Percentiles rank a stretch among this genome's conserved stretches.
Conservation (phyloP, 1,139 yeast species). For the Kazachstania sp. region DNA sequence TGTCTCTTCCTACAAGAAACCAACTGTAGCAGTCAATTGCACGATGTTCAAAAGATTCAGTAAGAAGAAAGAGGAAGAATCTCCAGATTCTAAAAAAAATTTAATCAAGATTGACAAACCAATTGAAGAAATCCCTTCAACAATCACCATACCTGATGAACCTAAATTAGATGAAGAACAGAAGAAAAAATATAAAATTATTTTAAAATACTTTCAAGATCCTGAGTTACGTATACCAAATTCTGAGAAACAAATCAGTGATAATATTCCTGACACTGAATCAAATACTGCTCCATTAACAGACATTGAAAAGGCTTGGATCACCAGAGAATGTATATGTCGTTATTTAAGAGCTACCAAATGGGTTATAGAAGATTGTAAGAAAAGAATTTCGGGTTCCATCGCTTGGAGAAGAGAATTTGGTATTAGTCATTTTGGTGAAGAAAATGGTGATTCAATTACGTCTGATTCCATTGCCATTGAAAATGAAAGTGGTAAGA, state of each 20-base stretch:
- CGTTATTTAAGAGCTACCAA: constrained; percentile 87
- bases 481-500: constrained; percentile 84
- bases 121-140: constrained; percentile 42
- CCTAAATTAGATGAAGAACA: constrained; percentile 45
- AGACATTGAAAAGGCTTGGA: constrained; percentile 74
- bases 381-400: constrained; percentile 64
- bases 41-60: constrained; percentile 20
- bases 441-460: constrained; percentile 39
- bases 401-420: constrained; percentile 88
- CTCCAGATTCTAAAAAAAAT: constrained; percentile 11
- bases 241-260: constrained; percentile 28
- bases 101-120: constrained; percentile 36
- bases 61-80: constrained; percentile 26
- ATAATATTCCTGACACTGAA: constrained; percentile 16
- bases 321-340: constrained; percentile 79
- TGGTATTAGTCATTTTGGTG: constrained; percentile 55
- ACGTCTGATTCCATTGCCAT: constrained; percentile 54
- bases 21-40: too few relatives aligned
- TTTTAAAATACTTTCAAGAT: constrained; percentile 50
- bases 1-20: neutral
- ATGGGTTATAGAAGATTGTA: constrained; percentile 69
- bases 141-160: constrained; percentile 45
- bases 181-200: constrained; percentile 46
- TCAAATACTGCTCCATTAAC: constrained; percentile 34
- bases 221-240: constrained; percentile 37